Percentiles rank a stretch among this genome's conserved stretches.
These are phyloP conservation scores for Podospora anserina DNA, from an alignment of 495 filamentous ascomycete genomes.

Conservation along the genomic window DNA sequence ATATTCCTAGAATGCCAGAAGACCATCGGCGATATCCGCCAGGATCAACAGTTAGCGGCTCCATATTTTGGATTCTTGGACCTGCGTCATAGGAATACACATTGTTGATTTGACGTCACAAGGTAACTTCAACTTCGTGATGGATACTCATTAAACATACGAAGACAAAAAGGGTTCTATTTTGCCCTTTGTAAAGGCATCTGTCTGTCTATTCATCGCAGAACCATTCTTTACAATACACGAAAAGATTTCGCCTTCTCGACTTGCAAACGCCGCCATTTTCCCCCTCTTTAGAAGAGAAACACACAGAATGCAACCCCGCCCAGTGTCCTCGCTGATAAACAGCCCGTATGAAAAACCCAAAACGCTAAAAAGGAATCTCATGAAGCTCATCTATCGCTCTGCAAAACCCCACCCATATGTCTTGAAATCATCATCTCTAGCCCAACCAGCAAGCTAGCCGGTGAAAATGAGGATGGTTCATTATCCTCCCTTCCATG, in stretches of 20 bases:
- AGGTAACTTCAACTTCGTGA: not conserved
- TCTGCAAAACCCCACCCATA: not conserved
- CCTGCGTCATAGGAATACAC: not conserved
- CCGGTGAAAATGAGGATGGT: not conserved
- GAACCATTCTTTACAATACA: not conserved
- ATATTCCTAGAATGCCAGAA: no score
- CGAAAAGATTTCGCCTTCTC: not conserved
- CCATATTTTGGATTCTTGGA: not conserved
- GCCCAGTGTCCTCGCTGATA: not conserved
- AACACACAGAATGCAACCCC: not conserved
- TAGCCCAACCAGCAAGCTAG: not conserved
- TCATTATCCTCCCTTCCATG: not conserved
- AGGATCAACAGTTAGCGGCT: not conserved
- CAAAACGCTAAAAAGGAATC: not conserved
- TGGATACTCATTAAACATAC: not conserved
- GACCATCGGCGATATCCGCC: not conserved
- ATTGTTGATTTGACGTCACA: not conserved
- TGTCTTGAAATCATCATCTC: not conserved
- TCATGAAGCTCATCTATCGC: not conserved
- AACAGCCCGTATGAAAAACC: not conserved
- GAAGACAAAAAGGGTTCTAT: not conserved
- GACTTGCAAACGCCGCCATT: not conserved
- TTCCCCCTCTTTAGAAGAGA: not conserved
- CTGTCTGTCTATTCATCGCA: not conserved
- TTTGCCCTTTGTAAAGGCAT: not conserved